Evolutionary conservation across 345 rosid species (phyloP), one percentile per base, ranked within the genome.

Genomic region (Cardamine resedifolia): DNA sequence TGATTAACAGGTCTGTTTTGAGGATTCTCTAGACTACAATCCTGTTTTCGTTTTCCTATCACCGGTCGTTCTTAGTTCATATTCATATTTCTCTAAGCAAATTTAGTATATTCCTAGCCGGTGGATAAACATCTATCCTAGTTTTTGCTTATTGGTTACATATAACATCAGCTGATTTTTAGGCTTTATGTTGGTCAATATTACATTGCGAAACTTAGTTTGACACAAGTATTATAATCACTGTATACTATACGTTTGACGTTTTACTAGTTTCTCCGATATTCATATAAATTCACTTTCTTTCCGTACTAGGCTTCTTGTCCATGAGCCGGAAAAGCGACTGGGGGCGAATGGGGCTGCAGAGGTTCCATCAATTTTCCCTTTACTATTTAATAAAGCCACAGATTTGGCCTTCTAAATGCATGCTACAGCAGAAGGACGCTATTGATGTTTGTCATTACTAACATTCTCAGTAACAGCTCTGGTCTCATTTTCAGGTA

Each of bases 261-360:
- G 1, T 58, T 7, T 28, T 53, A 61, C 44, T 34, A 31, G 12
- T 57, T 48, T 49, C 30, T 65, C 49, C 31, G 14, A 44, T 51
- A 38, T 11, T 66, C 57, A 66, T 30, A 14, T 58, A n/a, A 28
- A 31, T 14, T 77, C 59, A 23, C 8, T 48, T 71, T 69, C 68
- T 75, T 69, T 73, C 34, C 52, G 7, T 48, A 70, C 19, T 63
- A 90, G 92, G 84, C 81, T 90, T 71, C 88, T 90, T 79, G 77
- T 78, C 41, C 96, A 84, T 69, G 86, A 90, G 65, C 88, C 90
- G 39, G 79, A 79, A 64, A 83, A 77, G 72, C 86, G 92, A 44
- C 58, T 90, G 52, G 96, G 96, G 66, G 89, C 87, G 43, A 81
- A 83, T 58, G 96, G 91, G 21, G 79, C 96, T 53, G 66, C 80